These are phyloP conservation scores for Plasmodium malariae DNA, from an alignment of 169 alveolate genomes.

Conservation along the genomic window DNA sequence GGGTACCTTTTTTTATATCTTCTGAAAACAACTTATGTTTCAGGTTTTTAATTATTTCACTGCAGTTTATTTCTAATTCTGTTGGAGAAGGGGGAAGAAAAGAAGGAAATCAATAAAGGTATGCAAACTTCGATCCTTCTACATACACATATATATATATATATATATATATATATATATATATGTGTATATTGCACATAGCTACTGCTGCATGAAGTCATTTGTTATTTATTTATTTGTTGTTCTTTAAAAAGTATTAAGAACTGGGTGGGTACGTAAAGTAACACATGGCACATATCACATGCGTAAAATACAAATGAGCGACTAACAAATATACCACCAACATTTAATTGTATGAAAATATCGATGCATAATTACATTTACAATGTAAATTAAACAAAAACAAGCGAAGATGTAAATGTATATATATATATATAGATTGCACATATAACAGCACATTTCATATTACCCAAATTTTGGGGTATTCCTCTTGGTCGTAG, in stretches of 20 bases:
- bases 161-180: slow-evolving; percentile 1
- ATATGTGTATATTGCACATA: too few species aligned
- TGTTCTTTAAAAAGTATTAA: neutral
- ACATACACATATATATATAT: neutral
- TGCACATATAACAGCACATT: neutral
- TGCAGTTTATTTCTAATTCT: slow-evolving; percentile 55
- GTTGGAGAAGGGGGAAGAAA: neutral
- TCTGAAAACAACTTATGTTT: slow-evolving; percentile 32
- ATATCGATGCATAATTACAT: too few species aligned
- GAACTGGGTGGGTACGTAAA: too few species aligned
- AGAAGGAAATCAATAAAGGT: neutral
- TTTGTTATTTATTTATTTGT: neutral
- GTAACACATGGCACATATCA: too few species aligned
- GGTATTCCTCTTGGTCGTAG: slow-evolving; percentile 62
- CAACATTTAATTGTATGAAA: too few species aligned
- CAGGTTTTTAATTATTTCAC: slow-evolving; percentile 28
- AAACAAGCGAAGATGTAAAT: neutral
- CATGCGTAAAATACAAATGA: too few species aligned
- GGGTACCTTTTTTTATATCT: slow-evolving; percentile 26
- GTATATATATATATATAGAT: neutral
- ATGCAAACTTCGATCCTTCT: neutral
- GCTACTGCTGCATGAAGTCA: too few species aligned
- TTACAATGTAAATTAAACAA: too few species aligned
- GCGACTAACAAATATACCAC: too few species aligned
- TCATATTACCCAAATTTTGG: slow-evolving; percentile 40